Conservation (phyloP, 2,329 filamentous ascomycete species). For the Orbilia oligospora region DNA sequence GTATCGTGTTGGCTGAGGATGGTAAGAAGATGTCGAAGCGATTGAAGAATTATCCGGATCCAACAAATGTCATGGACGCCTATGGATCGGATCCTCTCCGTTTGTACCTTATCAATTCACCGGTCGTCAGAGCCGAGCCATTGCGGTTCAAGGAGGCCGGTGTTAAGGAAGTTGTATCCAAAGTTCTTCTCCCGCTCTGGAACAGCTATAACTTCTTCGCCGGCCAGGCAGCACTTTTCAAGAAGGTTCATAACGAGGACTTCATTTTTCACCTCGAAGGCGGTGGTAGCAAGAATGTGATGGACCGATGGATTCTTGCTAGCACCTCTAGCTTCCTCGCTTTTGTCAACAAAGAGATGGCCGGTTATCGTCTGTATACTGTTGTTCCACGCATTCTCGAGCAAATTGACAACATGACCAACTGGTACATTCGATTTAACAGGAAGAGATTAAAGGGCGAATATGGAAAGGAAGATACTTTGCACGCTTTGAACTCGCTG, state of each 20-base stretch:
- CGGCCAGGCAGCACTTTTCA: constrained; percentile 85
- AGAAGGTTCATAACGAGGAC: constrained; percentile 84
- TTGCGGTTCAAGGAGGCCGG: constrained; percentile 91
- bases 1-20: constrained; percentile 91
- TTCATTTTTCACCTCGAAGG: constrained; percentile 83
- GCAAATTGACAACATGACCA: constrained; percentile 95
- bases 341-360: constrained; percentile 95
- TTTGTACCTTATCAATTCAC: constrained; percentile 96
- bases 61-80: constrained; percentile 82
- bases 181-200: constrained; percentile 91
- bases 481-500: constrained; percentile 91
- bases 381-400: constrained; percentile 87
- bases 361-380: constrained; percentile 85
- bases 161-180: constrained; percentile 94
- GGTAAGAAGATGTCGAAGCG: constrained; percentile 99
- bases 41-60: constrained; percentile 95
- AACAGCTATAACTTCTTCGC: constrained; percentile 98
- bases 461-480: constrained; percentile 85
- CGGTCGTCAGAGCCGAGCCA: constrained; percentile 91
- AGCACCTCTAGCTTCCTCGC: constrained; percentile 90
- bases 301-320: constrained; percentile 96
- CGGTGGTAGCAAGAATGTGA: constrained; percentile 87
- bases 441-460: constrained; percentile 91
- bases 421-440: constrained; percentile 98
- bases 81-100: constrained; percentile 94